Base-by-base conservation (phyloP, 1,284 basidiomycete species). In the Tilletia indica region DNA sequence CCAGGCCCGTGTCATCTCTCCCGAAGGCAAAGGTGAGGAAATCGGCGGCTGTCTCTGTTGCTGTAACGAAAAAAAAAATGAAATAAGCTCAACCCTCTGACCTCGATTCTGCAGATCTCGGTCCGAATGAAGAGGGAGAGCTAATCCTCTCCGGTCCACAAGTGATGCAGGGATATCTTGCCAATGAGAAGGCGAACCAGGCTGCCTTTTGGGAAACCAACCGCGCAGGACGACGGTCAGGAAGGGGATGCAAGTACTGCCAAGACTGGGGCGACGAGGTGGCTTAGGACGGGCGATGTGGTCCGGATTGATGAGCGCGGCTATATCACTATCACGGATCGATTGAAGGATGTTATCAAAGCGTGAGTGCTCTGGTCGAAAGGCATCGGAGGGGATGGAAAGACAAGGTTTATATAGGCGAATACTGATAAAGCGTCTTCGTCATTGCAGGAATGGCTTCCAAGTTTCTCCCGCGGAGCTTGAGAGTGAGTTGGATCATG, bases 281-380 rank as follows among this genome's bases (percentile, higher is more conserved):
- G 78, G 74, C 70, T 83, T 31, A 70, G 75, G 16, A 81, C 81
- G 0, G 82, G 82, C 47, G 82, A 84, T 63, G 75, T 83, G 21
- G 82, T 77, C n/a, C 73, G 74, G 11, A 72, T 83, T 69, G 76
- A 76, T 72, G 69, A 73, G 31, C 25, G 74, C 25, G 80, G 81
- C n/a, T 81, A 80, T 67, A 71, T 84, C 31, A 77, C 72, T 48
- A 79, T 84, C 68, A 78, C 74, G 19, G 82, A 82, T 68, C 76
- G 82, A 4, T 64, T 80, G 31, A 84, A 84, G 73, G 82, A 84
- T 48, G 78, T 83, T 9, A 84, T 84, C 76, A 84, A 84, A 70
- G 77, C 77, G 61, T 64, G 34, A 16, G 61, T 64, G 14, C n/a
- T 38, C 11, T 58, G 16, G 54, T 25, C 25, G 25, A 31, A 31